Conservation (phyloP, 2,329 filamentous ascomycete genomes). For the Trichoderma semiorbis region DNA sequence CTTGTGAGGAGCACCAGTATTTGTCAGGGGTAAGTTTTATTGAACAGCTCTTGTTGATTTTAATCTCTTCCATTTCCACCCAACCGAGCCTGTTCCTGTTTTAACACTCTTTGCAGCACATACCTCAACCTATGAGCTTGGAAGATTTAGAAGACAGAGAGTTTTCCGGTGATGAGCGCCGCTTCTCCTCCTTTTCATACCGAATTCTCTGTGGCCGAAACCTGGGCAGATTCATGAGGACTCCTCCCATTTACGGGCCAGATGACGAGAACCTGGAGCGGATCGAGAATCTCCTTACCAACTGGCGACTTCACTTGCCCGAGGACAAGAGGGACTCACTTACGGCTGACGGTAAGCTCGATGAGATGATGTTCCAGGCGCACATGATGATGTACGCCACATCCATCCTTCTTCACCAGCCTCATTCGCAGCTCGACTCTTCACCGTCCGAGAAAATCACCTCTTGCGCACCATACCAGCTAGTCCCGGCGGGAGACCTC, state of each 20-base stretch:
- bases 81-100: no score
- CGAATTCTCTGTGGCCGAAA: conserved; percentile 78
- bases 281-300: conserved; percentile 55
- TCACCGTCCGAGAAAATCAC: conserved; percentile 57
- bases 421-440: conserved; percentile 69
- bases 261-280: conserved; percentile 51
- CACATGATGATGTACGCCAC: conserved; percentile 70
- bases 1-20: conserved; percentile 79
- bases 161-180: conserved; percentile 66
- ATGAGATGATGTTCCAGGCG: conserved; percentile 90
- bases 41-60: background rate
- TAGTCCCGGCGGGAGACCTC: conserved; percentile 45
- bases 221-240: conserved; percentile 69
- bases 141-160: conserved; percentile 72
- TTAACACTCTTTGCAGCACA: conserved; percentile 38
- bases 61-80: background rate
- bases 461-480: conserved; percentile 61
- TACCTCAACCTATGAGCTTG: conserved; percentile 59
- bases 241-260: conserved; percentile 48
- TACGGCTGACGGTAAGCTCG: conserved; percentile 65
- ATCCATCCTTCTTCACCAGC: conserved; percentile 74
- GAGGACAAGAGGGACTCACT: conserved; percentile 67
- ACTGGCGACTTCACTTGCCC: conserved; percentile 79
- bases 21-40: conserved; percentile 47
- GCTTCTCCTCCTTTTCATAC: conserved; percentile 83